Base-by-base conservation (phyloP, 139 green algal genomes). In the Nannochloris sp. region DNA sequence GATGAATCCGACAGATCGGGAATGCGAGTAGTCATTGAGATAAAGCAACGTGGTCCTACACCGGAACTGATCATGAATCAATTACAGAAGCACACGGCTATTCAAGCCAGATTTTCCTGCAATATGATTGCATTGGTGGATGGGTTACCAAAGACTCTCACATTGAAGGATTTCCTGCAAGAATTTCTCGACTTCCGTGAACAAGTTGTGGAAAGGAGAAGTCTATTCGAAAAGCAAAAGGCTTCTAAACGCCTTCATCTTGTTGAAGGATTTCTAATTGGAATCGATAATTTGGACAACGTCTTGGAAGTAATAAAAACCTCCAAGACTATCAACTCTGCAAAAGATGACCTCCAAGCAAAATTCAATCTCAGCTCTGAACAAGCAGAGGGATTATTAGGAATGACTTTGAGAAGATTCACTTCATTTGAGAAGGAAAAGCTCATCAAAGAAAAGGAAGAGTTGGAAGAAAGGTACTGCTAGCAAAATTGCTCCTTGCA, bases 1-100 rank as follows among this genome's bases (percentile, higher is more conserved):
- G 93, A 98, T 69, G 93, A 98, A 79, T 92, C 79, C 43, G 93
- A 98, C 71, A 79, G 93, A 0, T 59, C 76, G 17, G 92, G 92
- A 46, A 82, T 95, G 68, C 78, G 92, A 1, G 71, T 98, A 50
- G 92, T 98, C 28, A 80, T 98, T 20, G 92, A 97, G 75, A 64
- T 91, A 2, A 82, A 84, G 72, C 45, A 73, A 16, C 70, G 78
- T 72, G 36, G 36, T 37, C 29, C 45, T 37, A 65, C 33, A 31
- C 59, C 71, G 0, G 59, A 85, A 51, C 60, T 91, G 44, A 70
- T 96, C 46, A 67, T 94, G n/a, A 86, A 85, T 37, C 73, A 84
- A 30, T 71, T 97, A 50, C 87, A 85, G 71, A 89, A 90, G 53
- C 72, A 84, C 64, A 96, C 89, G 1, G 20, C 60, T 3, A 82